Evolutionary conservation across 495 filamentous ascomycete genomes (phyloP).

Genomic region (Rhizodiscina lignyota): DNA sequence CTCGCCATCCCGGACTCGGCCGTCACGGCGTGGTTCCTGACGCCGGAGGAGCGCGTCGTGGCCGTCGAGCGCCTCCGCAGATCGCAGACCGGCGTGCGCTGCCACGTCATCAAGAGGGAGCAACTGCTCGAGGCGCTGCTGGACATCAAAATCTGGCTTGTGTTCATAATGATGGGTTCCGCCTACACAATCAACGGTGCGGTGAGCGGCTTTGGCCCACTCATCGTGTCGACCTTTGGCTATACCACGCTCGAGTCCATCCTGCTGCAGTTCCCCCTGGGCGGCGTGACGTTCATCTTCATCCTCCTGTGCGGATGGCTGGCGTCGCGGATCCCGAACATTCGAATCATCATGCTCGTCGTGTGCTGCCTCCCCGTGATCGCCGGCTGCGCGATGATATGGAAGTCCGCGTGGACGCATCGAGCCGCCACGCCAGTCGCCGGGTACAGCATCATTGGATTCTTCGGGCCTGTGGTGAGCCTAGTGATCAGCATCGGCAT

Average conservation of each 20-base stretch:
- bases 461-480: slow-evolving; percentile 49
- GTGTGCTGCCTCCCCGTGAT: slow-evolving; percentile 53
- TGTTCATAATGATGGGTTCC: slow-evolving; percentile 39
- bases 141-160: slow-evolving; percentile 35
- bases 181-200: slow-evolving; percentile 62
- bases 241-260: slow-evolving; percentile 48
- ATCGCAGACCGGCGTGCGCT: slow-evolving; percentile 35
- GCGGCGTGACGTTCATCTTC: slow-evolving; percentile 42
- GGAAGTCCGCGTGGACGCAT: slow-evolving; percentile 49
- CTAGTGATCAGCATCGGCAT: slow-evolving; percentile 52
- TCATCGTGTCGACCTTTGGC: slow-evolving; percentile 62
- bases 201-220: slow-evolving; percentile 57
- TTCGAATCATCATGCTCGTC: slow-evolving; percentile 45
- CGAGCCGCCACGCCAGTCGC: slow-evolving; percentile 45
- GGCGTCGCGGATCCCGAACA: slow-evolving; percentile 39
- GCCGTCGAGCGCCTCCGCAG: slow-evolving; percentile 36
- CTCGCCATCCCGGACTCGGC: slow-evolving; percentile 37
- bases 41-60: slow-evolving; percentile 30
- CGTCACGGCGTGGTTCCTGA: slow-evolving; percentile 36
- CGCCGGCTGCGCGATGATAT: slow-evolving; percentile 57
- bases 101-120: slow-evolving; percentile 30
- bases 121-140: slow-evolving; percentile 32
- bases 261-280: slow-evolving; percentile 57
- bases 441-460: slow-evolving; percentile 54
- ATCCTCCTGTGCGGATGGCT: slow-evolving; percentile 51